A percentile compares a stretch with the other conserved stretches of the same genome.
These are phyloP conservation scores for Russula abietina DNA, from an alignment of 768 basidiomycete species.

Conservation along the genomic window DNA sequence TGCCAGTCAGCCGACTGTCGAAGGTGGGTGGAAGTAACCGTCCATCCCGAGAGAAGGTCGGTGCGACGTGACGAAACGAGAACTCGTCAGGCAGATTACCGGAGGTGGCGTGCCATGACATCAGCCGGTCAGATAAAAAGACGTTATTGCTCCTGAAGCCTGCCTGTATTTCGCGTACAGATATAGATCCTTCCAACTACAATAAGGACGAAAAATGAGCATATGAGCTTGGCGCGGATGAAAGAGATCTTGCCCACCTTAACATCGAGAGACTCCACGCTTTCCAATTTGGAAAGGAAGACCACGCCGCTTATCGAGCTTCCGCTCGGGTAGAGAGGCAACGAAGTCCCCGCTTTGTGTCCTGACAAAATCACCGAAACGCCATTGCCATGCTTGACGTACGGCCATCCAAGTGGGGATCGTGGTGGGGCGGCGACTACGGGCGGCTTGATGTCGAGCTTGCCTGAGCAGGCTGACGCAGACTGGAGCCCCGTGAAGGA, in stretches of 20 bases:
- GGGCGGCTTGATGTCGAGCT: not conserved
- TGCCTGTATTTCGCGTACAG: conserved; percentile 15
- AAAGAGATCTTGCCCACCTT: conserved; percentile 4
- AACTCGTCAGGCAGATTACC: conserved; percentile 5
- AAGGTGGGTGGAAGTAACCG: conserved; percentile 17
- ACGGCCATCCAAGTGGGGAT: not conserved
- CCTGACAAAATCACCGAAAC: conserved; percentile 13
- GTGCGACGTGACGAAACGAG: conserved; percentile 11
- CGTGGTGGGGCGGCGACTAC: not conserved
- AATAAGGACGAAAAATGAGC: too few species aligned
- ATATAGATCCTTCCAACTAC: conserved; percentile 12
- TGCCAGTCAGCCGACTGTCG: conserved; percentile 15
- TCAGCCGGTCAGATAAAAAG: conserved; percentile 8
- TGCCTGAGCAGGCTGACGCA: too few species aligned
- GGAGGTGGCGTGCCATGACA: conserved; percentile 7
- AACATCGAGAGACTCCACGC: conserved; percentile 8
- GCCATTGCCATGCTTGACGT: conserved; percentile 8
- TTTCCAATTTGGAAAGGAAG: conserved; percentile 1
- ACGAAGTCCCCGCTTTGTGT: conserved; percentile 3
- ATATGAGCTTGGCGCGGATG: not conserved
- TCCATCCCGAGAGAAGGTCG: not conserved
- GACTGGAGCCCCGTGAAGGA: not conserved
- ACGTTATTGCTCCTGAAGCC: not conserved
- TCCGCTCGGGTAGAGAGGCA: conserved; percentile 16
- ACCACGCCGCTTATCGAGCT: conserved; percentile 9